These are phyloP conservation scores for Nemophila menziesii DNA, from an alignment of 257 asterid species.

Conservation along the genomic window DNA sequence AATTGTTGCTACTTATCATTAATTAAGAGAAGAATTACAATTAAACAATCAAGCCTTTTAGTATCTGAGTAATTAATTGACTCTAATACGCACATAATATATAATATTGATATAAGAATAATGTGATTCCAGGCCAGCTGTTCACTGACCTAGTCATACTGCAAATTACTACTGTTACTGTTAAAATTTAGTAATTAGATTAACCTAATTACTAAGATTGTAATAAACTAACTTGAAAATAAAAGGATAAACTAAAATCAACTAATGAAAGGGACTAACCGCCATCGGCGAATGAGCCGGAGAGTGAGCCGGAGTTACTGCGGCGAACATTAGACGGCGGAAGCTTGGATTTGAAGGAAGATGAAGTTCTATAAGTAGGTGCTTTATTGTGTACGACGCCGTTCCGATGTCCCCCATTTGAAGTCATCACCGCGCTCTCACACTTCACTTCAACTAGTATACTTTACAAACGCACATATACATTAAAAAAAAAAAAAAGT, in stretches of 20 bases:
- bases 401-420: slow-evolving; percentile 46
- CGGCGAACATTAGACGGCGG: slow-evolving; percentile 66
- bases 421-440: slow-evolving; percentile 36
- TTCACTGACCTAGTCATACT: too few relatives aligned
- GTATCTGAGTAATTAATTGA: too few relatives aligned
- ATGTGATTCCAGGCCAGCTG: too few relatives aligned
- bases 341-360: slow-evolving; percentile 77
- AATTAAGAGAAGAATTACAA: neutral
- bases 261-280: slow-evolving; percentile 33
- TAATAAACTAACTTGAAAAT: too few relatives aligned
- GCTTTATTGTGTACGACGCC: slow-evolving; percentile 53
- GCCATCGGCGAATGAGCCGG: slow-evolving; percentile 43
- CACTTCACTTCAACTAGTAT: neutral
- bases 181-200: too few relatives aligned
- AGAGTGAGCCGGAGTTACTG: slow-evolving; percentile 36
- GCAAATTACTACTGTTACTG: too few relatives aligned
- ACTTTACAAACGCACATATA: neutral
- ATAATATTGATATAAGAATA: too few relatives aligned
- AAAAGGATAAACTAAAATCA: neutral
- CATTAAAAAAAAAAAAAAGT: too few relatives aligned
- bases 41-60: neutral
- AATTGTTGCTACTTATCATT: neutral
- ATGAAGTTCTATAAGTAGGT: slow-evolving; percentile 51
- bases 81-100: too few relatives aligned
- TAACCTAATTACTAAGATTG: too few relatives aligned